Base-by-base conservation (phyloP, 2,329 filamentous ascomycete genomes). In the Alternaria hordeiaustralica region DNA sequence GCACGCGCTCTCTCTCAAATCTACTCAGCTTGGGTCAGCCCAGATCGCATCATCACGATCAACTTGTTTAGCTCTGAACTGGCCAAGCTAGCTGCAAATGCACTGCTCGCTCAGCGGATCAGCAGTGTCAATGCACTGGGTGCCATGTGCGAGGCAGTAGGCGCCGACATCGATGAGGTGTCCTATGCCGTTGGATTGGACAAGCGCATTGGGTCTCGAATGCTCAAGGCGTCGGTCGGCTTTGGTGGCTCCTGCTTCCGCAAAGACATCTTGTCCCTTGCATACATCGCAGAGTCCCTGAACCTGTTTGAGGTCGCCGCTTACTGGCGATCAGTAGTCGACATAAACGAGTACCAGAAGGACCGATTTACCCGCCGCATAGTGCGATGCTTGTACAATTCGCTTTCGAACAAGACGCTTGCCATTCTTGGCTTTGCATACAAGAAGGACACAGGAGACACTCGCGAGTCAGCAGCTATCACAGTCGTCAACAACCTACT, bases 221-320 rank as follows among this genome's bases (percentile, higher is more conserved):
- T 93, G 80, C 83, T 95, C 44, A 90, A 91, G 79, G 89, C 92
- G 8, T 89, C 89, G 43, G 87, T 93, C 33, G 92, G 92, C 15
- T 95, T 94, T 72, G 92, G 92, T 58, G 92, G 92, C 20, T 91
- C 88, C 64, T 95, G 92, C 80, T 94, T 95, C 84, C 89, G 90
- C 78, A 95, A 95, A 80, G 92, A 95, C 74, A 87, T 94, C 45
- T 84, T 92, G 53, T 91, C 87, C 78, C 82, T 95, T 41, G 87
- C 90, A 18, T 93, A 94, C 79, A 84, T 94, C 28, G 89, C 92
- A 15, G 89, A 92, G 71, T 88, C 86, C 3, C 83, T 93, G 58
- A 87, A 89, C 55, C 83, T 94, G 11, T 85, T 86, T 5, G 90
- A 94, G 71, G 91, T 94, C 0, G 90, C 88, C 33, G 86, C 88